These are phyloP conservation scores for Starmerella bombi DNA, from an alignment of 805 yeast species.

Conservation along the genomic window DNA sequence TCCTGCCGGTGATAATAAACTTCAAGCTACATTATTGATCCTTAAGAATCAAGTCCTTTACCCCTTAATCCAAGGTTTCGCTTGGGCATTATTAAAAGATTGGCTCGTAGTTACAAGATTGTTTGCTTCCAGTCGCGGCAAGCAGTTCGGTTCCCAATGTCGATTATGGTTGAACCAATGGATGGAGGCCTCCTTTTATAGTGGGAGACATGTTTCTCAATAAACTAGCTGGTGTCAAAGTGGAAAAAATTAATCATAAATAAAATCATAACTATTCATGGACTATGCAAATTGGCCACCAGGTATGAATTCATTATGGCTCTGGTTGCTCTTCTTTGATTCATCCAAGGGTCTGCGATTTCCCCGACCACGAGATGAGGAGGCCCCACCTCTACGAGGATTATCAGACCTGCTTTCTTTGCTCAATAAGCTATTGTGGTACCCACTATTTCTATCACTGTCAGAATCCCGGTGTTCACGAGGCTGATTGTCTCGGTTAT, in stretches of 20 bases:
- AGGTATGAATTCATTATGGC: not conserved
- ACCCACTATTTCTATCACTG: no score
- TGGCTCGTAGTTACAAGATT: conserved; percentile 16
- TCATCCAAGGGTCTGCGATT: not conserved
- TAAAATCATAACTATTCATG: not conserved
- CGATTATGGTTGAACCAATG: conserved; percentile 13
- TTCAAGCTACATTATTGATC: conserved; percentile 21
- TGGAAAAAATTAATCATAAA: not conserved
- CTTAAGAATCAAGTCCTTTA: conserved; percentile 26
- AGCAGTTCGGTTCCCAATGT: conserved; percentile 7
- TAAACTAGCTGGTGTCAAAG: no score
- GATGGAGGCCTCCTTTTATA: no score
- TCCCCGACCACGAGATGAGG: no score
- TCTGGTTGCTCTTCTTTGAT: not conserved
- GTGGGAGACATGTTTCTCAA: no score
- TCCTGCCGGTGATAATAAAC: conserved; percentile 25
- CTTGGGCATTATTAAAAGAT: conserved; percentile 25
- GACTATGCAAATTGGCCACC: not conserved
- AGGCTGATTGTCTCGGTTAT: no score
- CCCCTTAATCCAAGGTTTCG: conserved; percentile 28
- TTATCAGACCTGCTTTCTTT: no score
- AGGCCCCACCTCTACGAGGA: no score
- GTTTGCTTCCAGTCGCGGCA: conserved; percentile 14
- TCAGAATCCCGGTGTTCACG: no score
- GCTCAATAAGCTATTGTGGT: no score